These are phyloP conservation scores for Gonapodya prolifera DNA, from an alignment of 192 early-diverging fungal genomes.

Conservation along the genomic window DNA sequence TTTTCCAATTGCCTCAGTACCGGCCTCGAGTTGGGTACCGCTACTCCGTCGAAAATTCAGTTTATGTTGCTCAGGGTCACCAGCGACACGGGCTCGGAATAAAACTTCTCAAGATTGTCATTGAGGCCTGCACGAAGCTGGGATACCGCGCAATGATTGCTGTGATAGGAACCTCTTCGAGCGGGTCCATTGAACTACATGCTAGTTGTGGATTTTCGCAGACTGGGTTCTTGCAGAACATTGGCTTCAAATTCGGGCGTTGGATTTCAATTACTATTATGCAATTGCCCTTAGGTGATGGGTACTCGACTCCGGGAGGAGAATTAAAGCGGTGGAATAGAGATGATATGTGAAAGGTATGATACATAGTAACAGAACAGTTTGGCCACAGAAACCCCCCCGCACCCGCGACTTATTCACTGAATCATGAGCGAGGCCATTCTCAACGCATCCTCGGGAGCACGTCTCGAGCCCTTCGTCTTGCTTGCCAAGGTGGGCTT, in stretches of 20 bases:
- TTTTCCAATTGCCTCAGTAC: no score
- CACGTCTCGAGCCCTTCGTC: slow-evolving; percentile 53
- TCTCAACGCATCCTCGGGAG: slow-evolving; percentile 13
- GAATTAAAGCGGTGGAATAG: background rate
- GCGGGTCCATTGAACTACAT: background rate
- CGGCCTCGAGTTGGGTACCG: background rate
- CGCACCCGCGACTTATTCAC: no score
- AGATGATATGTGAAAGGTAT: background rate
- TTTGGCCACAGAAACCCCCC: no score
- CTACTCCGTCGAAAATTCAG: background rate
- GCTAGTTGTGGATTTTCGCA: background rate
- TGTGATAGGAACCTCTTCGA: background rate
- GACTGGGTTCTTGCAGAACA: background rate
- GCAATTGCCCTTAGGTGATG: background rate
- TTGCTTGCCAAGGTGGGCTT: slow-evolving; percentile 36
- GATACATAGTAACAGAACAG: no score
- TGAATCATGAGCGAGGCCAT: background rate
- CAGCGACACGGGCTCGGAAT: background rate
- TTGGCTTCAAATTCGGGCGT: background rate
- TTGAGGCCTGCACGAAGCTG: background rate
- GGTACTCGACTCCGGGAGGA: background rate
- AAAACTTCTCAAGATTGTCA: background rate
- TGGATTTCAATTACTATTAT: background rate
- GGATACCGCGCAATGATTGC: background rate
- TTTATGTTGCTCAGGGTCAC: background rate